Percentiles rank a stretch among this genome's conserved stretches.
Conservation (phyloP, 2,329 filamentous ascomycete genomes). For the Boeremia lycopersici region DNA sequence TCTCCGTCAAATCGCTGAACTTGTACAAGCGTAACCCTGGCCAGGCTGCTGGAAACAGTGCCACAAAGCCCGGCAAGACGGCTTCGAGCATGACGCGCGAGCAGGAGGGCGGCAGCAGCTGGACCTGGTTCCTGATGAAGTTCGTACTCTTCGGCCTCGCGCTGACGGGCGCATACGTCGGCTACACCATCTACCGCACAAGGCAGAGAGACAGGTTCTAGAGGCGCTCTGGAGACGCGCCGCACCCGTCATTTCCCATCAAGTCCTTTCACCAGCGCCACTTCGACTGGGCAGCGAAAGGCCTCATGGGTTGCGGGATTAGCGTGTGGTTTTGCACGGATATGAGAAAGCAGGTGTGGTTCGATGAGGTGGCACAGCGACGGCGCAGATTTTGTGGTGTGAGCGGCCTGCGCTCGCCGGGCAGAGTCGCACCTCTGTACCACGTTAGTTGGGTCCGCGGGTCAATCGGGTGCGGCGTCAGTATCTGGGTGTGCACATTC, state of each 20-base stretch:
- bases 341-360: slow-evolving; percentile 1
- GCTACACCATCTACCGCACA: slow-evolving; percentile 81
- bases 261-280: slow-evolving; percentile 9
- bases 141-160: slow-evolving; percentile 75
- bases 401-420: neutral
- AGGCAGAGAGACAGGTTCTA: slow-evolving; percentile 58
- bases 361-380: slow-evolving; percentile 1
- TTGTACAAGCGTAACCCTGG: slow-evolving; percentile 68
- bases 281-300: slow-evolving; percentile 1
- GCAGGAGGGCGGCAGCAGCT: slow-evolving; percentile 64
- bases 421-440: slow-evolving; percentile 5
- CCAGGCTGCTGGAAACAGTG: slow-evolving; percentile 23
- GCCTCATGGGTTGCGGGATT: slow-evolving; percentile 2
- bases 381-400: slow-evolving; percentile 3
- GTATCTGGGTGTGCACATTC: slow-evolving; percentile 10
- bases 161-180: slow-evolving; percentile 77
- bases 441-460: slow-evolving; percentile 15
- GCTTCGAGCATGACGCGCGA: slow-evolving; percentile 47
- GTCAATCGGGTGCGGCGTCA: slow-evolving; percentile 7
- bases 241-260: neutral
- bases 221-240: slow-evolving; percentile 11
- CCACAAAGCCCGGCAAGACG: slow-evolving; percentile 23
- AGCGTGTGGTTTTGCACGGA: slow-evolving; percentile 8
- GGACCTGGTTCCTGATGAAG: slow-evolving; percentile 81
- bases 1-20: slow-evolving; percentile 84